phyloP scores from a whole-genome alignment of 352 stramenopile genomes.

The Pythium coloratum region DNA sequence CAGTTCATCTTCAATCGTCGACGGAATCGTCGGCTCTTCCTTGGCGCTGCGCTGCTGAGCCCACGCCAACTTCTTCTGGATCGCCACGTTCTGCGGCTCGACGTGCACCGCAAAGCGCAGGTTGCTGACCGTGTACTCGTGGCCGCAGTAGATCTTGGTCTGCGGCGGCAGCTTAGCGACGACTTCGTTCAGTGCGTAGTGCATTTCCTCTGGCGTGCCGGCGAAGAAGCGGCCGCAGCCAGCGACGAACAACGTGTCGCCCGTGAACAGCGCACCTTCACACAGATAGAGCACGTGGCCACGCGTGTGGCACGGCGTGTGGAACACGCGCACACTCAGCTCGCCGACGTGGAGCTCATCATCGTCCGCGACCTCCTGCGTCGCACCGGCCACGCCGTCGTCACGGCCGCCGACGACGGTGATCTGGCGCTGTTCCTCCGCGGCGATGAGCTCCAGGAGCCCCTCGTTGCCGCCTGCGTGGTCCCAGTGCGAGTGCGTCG shows the following conservation, averaged over 20 bases:
- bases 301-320: conserved; percentile 91
- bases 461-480: conserved; percentile 88
- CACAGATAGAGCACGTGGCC: conserved; percentile 86
- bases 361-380: conserved; percentile 54
- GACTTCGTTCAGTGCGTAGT: conserved; percentile 77
- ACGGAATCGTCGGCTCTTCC: conserved; percentile 86
- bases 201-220: conserved; percentile 83
- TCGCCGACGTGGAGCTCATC: conserved; percentile 71
- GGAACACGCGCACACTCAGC: conserved; percentile 57
- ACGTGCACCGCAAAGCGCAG: conserved; percentile 87
- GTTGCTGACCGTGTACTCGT: conserved; percentile 94
- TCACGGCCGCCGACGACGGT: conserved; percentile 70
- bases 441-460: conserved; percentile 50
- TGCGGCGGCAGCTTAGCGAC: conserved; percentile 60
- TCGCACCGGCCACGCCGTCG: conserved; percentile 62
- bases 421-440: conserved; percentile 41
- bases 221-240: conserved; percentile 89
- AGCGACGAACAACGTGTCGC: conserved; percentile 91
- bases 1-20: conserved; percentile 68
- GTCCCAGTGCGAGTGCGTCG: conserved; percentile 91
- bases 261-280: conserved; percentile 84
- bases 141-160: conserved; percentile 88
- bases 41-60: conserved; percentile 39
- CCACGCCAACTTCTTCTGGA: conserved; percentile 70
- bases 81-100: conserved; percentile 81